These are phyloP conservation scores for Ilex asprella DNA, from an alignment of 257 asterid species.

Conservation along the genomic window DNA sequence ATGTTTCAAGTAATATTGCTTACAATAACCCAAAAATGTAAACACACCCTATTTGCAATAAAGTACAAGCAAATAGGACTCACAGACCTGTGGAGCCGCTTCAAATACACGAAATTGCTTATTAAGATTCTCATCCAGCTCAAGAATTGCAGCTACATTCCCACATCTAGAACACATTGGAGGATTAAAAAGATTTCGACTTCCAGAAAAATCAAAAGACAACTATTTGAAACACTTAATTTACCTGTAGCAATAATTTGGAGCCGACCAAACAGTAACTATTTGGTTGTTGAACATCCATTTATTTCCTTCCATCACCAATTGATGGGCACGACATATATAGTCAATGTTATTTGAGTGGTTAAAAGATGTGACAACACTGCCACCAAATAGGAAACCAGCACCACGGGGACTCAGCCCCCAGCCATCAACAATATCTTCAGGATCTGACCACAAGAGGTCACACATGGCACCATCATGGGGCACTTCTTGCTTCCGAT, in stretches of 20 bases:
- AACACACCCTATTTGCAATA: neutral
- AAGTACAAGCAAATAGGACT: conserved; percentile 4
- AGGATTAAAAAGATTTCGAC: conserved; percentile 5
- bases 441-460: conserved; percentile 98
- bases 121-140: conserved; percentile 79
- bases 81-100: conserved; percentile 91
- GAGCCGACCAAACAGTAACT: conserved; percentile 99
- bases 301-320: conserved; percentile 97
- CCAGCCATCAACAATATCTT: conserved; percentile 95
- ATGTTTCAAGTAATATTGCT: neutral
- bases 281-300: conserved; percentile 96
- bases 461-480: conserved; percentile 99
- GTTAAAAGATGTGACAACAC: conserved; percentile 76
- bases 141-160: conserved; percentile 93
- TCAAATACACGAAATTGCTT: conserved; percentile 76
- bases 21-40: neutral
- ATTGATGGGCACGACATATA: conserved; percentile 96
- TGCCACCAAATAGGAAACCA: conserved; percentile 89
- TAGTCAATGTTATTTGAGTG: conserved; percentile 78
- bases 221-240: neutral
- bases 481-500: conserved; percentile 97
- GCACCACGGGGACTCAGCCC: conserved; percentile 99
- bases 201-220: neutral
- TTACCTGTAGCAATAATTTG: conserved; percentile 94
- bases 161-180: conserved; percentile 63